A percentile compares a stretch with the other conserved stretches of the same genome.
phyloP scores from a whole-genome alignment of 129 eudicot genomes.

The Pseudognaphalium luteoalbum region DNA sequence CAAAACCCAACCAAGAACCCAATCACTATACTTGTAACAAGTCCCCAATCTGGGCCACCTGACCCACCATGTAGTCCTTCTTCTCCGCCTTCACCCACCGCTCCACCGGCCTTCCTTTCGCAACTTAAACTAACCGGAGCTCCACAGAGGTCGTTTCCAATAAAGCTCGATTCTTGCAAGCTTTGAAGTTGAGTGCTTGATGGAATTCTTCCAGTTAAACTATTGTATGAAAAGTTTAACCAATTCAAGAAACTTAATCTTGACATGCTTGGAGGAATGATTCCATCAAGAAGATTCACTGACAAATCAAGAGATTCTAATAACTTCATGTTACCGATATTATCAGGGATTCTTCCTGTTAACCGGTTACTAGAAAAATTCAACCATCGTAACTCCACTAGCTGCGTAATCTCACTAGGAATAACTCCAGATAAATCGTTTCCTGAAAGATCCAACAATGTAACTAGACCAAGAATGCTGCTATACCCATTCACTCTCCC shows the following conservation, averaged over 20 bases:
- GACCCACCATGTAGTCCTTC: not conserved
- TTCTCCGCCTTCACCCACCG: not conserved
- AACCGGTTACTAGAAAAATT: conserved; percentile 33
- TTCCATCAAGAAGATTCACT: conserved; percentile 24
- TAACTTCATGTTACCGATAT: conserved; percentile 26
- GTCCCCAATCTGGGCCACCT: conserved; percentile 27
- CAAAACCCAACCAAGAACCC: conserved; percentile 35
- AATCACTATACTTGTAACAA: conserved; percentile 13
- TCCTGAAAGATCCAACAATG: not conserved
- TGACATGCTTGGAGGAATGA: conserved; percentile 28
- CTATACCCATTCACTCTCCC: not conserved
- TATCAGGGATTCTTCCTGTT: conserved; percentile 31
- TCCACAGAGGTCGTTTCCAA: conserved; percentile 37
- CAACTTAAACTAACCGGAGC: conserved; percentile 16
- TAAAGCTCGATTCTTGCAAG: conserved; percentile 30
- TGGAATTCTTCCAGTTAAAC: conserved; percentile 36
- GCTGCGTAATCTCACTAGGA: conserved; percentile 12
- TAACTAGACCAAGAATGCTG: conserved; percentile 13
- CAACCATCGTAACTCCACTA: not conserved
- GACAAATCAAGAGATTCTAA: conserved; percentile 37
- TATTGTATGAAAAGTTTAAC: conserved; percentile 38
- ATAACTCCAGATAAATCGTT: not conserved
- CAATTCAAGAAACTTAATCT: conserved; percentile 18
- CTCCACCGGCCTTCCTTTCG: not conserved
- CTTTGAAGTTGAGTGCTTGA: conserved; percentile 36